A percentile compares a stretch with the other conserved stretches of the same genome.
Conservation (phyloP, 1,284 basidiomycete genomes). For the Cryptococcus wingfieldii region DNA sequence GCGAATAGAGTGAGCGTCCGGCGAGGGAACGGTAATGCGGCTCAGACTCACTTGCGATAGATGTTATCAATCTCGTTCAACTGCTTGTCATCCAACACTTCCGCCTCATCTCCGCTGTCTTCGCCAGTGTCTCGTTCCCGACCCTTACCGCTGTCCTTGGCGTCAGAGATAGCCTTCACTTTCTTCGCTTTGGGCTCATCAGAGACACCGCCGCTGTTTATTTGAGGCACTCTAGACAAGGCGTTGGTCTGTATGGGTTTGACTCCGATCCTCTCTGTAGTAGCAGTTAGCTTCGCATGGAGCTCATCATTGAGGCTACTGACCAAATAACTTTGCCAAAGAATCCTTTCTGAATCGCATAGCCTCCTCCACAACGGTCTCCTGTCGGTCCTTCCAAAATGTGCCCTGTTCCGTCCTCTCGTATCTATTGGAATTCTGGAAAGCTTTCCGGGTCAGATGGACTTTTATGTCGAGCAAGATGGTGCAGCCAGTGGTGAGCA, state of each 20-base stretch:
- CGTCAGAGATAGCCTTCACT: neutral
- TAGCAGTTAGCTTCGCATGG: neutral
- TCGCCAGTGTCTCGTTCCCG: slow-evolving; percentile 40
- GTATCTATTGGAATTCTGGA: slow-evolving; percentile 33
- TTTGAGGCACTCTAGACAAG: slow-evolving; percentile 33
- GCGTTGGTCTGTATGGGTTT: slow-evolving; percentile 44
- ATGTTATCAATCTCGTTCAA: slow-evolving; percentile 61
- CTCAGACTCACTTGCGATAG: slow-evolving; percentile 63
- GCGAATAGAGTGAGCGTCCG: slow-evolving; percentile 6
- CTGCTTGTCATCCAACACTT: slow-evolving; percentile 72
- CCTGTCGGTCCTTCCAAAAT: slow-evolving; percentile 48
- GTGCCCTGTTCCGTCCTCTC: slow-evolving; percentile 27
- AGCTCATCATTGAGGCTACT: slow-evolving; percentile 5
- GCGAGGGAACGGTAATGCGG: too few species aligned
- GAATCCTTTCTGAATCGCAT: slow-evolving; percentile 48
- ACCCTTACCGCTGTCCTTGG: slow-evolving; percentile 28
- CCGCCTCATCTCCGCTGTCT: slow-evolving; percentile 56
- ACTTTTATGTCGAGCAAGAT: slow-evolving; percentile 47
- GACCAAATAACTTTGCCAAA: slow-evolving; percentile 42
- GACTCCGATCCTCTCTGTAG: slow-evolving; percentile 42
- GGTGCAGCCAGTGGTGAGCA: slow-evolving; percentile 39
- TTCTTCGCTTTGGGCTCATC: neutral
- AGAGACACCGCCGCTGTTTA: neutral
- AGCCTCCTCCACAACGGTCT: slow-evolving; percentile 45
- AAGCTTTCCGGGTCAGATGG: slow-evolving; percentile 42